Evolutionary conservation across 345 rosid species (phyloP), one percentile per base, ranked within the genome.

Genomic region (Ceriops decandra): DNA sequence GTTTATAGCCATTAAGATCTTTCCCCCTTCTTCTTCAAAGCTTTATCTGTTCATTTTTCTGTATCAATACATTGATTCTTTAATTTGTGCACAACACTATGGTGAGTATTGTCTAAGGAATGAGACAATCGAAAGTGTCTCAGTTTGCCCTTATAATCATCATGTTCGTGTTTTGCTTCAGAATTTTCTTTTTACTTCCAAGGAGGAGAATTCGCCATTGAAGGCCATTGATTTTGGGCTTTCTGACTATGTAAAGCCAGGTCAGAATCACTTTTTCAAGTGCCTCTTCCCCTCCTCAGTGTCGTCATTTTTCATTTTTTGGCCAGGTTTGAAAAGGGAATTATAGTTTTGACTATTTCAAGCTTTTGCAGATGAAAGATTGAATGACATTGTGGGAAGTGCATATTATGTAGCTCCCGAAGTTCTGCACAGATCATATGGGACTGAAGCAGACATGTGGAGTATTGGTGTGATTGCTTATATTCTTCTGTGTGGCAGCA

Each of bases 381-480:
- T 93, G 82, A 93, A 93, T 80, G 99, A 93, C 77, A 93, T 93
- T 21, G 98, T 93, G 21, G 98, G 98, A 63, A 93, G 98, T 82
- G 97, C 98, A 58, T 93, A 93, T 74, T 93, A 93, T 73, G 98
- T 93, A 6, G 97, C 97, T 56, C 99, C 99, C 19, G 99, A 93
- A 80, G 99, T 93, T 70, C 74, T 93, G 51, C 99, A 93, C 72
- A 85, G 99, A 76, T 82, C 97, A 19, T 93, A 93, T 77, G 93
- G 97, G 60, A 87, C 92, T 62, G 99, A 93, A 76, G 99, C 90
- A 35, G 99, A 93, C 72, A 93, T 93, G 95, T 93, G 99, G 99
- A 93, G 99, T 68, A 84, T 93, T 64, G 99, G 99, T 76, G 99
- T 93, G 47, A 89, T 91, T 71, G 91, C 95, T 69, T 93, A 93